Evolutionary conservation across 2,329 filamentous ascomycete genomes (phyloP), one percentile per base, ranked within the genome.

Genomic region (Ceratocystis alfenasii): DNA sequence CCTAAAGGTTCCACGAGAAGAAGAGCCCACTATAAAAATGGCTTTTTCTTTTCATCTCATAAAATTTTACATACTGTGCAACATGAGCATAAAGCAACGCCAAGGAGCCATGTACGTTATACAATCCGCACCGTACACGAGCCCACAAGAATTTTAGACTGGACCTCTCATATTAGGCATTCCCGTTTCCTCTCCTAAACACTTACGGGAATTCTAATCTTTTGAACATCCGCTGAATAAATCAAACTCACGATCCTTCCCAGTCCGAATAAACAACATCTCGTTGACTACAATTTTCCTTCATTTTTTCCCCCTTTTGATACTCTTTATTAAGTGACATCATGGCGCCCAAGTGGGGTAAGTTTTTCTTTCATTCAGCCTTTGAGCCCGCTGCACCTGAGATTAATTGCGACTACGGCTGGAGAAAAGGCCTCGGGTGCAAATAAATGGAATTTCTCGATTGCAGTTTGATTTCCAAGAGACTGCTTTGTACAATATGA

Each of bases 301-400:
- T 46, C 17, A 53, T 55, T 63, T 30, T 55, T 5, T 62, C 30
- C 28, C 41, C 45, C 48, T 30, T 41, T 63, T 44, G 33, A 53
- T 57, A 36, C 46, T 36, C n/a, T 22, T 30, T 3, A 62, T 20
- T 45, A 62, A 50, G 69, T 70, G 72, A 74, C 72, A 78, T 73
- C 73, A 78, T 78, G 76, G 74, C 76, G 73, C 73, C 75, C 67
- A 74, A 73, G 72, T 78, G 76, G 76, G 76, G 76, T 78, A 75
- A 73, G 76, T 74, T 30, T 33, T 45, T 36, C 28, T 45, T 45
- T 48, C 44, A 63, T 25, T 48, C 61, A 50, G 10, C 45, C 41
- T 63, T 63, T 64, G 61, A 55, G 55, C 59, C 7, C 17, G 59
- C 63, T 65, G 44, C 55, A 20, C 50, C 62, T 53, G 64, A 20